phyloP scores from a whole-genome alignment of 2,329 filamentous ascomycete species.

The Stemphylium beticola region DNA sequence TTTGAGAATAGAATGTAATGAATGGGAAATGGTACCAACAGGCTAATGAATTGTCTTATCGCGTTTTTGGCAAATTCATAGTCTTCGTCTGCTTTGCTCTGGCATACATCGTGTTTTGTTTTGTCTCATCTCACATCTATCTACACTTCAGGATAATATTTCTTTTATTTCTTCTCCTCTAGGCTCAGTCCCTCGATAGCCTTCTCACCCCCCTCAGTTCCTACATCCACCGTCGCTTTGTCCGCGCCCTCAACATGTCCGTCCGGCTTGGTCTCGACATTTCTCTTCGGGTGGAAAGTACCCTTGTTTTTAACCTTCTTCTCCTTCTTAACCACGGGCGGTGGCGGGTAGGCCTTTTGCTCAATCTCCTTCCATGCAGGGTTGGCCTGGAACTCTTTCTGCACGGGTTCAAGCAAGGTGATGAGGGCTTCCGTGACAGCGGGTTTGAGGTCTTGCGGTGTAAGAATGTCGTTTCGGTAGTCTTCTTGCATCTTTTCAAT shows the following conservation, averaged over 20 bases:
- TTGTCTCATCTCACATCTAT: not conserved
- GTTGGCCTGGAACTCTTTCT: constrained; percentile 71
- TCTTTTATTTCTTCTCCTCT: constrained; percentile 34
- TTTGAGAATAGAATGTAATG: not conserved
- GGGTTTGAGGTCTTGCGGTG: constrained; percentile 87
- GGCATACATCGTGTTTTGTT: no score
- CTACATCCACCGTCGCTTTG: constrained; percentile 52
- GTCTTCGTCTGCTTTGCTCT: no score
- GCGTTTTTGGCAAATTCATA: not conserved
- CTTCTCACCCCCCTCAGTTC: constrained; percentile 44
- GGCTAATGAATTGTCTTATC: not conserved
- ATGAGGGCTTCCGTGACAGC: constrained; percentile 77
- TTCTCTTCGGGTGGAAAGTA: constrained; percentile 61
- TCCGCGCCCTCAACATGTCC: constrained; percentile 53
- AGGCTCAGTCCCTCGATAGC: constrained; percentile 43
- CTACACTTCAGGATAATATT: not conserved
- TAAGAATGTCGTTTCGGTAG: constrained; percentile 80
- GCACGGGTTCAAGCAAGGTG: constrained; percentile 78
- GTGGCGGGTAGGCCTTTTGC: constrained; percentile 81
- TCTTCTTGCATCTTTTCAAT: constrained; percentile 79
- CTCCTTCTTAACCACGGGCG: constrained; percentile 65
- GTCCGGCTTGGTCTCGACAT: constrained; percentile 54
- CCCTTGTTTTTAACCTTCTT: constrained; percentile 80
- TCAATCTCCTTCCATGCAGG: constrained; percentile 82
- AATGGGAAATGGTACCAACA: constrained; percentile 17